These are phyloP conservation scores for Corynascus novoguineensis DNA, from an alignment of 495 filamentous ascomycete species.

Conservation along the genomic window DNA sequence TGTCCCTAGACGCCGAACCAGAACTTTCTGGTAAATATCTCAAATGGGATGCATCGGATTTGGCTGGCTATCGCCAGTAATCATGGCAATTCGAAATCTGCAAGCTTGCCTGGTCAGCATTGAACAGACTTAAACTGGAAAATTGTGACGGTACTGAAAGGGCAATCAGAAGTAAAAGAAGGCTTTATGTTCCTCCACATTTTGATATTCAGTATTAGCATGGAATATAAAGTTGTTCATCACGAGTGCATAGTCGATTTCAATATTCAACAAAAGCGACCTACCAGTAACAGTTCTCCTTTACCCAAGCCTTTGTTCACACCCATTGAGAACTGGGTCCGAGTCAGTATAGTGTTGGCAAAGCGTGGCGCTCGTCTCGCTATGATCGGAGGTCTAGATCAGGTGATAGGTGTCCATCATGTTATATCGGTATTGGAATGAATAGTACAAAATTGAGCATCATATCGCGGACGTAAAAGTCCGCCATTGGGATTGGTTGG, in stretches of 20 bases:
- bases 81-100: slow-evolving; percentile 15
- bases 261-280: slow-evolving; percentile 23
- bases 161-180: slow-evolving; percentile 96
- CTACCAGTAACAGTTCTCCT: slow-evolving; percentile 20
- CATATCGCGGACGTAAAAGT: slow-evolving; percentile 31
- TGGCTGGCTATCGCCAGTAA: slow-evolving; percentile 55
- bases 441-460: slow-evolving; percentile 60
- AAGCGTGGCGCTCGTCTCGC: not conserved
- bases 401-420: slow-evolving; percentile 38
- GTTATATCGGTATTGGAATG: slow-evolving; percentile 58
- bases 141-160: slow-evolving; percentile 5
- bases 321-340: not conserved
- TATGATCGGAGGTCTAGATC: slow-evolving; percentile 30
- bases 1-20: slow-evolving; percentile 53
- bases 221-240: slow-evolving; percentile 61
- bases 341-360: not conserved
- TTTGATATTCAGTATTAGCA: slow-evolving; percentile 78
- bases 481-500: not conserved
- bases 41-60: slow-evolving; percentile 65
- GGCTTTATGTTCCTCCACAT: slow-evolving; percentile 71
- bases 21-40: slow-evolving; percentile 71
- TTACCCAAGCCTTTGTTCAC: not conserved
- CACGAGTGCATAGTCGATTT: slow-evolving; percentile 19
- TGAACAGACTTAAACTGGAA: slow-evolving; percentile 8
- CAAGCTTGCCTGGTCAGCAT: slow-evolving; percentile 13